Base-by-base conservation (phyloP, 805 yeast genomes). In the Helenozyma rhizophorensis region DNA sequence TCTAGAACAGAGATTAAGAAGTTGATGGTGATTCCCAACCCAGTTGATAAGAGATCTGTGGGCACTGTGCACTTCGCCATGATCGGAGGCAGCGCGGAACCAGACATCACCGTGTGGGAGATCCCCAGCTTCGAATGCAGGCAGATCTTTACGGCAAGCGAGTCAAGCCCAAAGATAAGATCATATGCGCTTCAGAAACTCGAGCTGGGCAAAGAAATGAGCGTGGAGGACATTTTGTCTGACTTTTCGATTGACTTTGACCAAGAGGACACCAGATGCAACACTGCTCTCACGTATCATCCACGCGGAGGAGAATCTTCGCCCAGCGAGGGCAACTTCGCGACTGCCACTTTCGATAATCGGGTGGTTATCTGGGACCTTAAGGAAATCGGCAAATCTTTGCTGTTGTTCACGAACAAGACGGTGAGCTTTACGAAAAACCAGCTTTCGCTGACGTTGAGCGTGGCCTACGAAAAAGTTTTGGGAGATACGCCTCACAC, bases 91-190 rank as follows among this genome's bases (percentile, higher is more conserved):
- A 69, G 76, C 16, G 68, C 71, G 2, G 71, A 68, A 3, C 61
- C 77, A 0, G 79, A 80, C 37, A 66, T 82, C 4, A 70, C 83
- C 0, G 68, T 86, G 0, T 84, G 95, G 93, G 90, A 85, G 48
- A 66, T 84, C 9, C 78, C 85, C 7, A 67, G 70, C 15, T 62
- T 75, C 13, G 76, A 72, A 28, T 83, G 94, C 47, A 62, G 69
- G 26, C 55, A 58, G 34, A 45, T 62, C 1, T 50, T 51, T 17
- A 45, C 54, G 16, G 42, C 58, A 3, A 45, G 45, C 13, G 39
- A 42, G 6, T 34, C 29, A 7, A 34, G 25, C 12, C 56, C 61
- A 4, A 40, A 35, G 12, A 41, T 51, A 14, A 58, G 48, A 28
- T 44, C 41, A 14, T 62, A 59, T 39, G 25, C 31, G 6, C 36